These are phyloP conservation scores for Tricharina praecox DNA, from an alignment of 495 filamentous ascomycete genomes.

Conservation along the genomic window DNA sequence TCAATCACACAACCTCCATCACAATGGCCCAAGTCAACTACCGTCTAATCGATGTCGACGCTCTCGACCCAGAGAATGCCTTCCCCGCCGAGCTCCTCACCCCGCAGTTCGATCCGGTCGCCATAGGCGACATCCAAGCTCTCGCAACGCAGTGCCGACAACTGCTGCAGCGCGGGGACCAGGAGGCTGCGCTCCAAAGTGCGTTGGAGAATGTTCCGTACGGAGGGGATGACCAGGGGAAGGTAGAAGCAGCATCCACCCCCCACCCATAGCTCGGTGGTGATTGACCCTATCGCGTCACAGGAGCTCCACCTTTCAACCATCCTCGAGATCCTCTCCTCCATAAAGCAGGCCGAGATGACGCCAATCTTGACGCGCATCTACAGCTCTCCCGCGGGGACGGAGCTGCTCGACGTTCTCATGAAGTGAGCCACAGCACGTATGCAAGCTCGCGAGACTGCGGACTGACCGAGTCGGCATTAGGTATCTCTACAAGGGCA, in stretches of 20 bases:
- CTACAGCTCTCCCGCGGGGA: slow-evolving; percentile 40
- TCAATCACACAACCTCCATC: too few species aligned
- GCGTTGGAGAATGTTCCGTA: slow-evolving; percentile 55
- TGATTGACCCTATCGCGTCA: too few species aligned
- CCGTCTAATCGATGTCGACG: slow-evolving; percentile 62
- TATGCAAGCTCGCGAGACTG: neutral
- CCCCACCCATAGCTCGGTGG: too few species aligned
- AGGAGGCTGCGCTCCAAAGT: slow-evolving; percentile 45
- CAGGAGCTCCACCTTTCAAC: slow-evolving; percentile 51
- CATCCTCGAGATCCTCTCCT: slow-evolving; percentile 54
- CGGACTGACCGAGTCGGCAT: slow-evolving; percentile 13
- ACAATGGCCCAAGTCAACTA: slow-evolving; percentile 30
- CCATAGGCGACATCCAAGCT: slow-evolving; percentile 43
- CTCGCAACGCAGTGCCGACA: slow-evolving; percentile 49
- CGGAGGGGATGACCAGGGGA: slow-evolving; percentile 51
- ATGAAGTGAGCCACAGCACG: slow-evolving; percentile 47
- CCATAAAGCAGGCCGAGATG: slow-evolving; percentile 61
- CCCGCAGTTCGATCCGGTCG: slow-evolving; percentile 38
- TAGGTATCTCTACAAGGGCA: slow-evolving; percentile 43
- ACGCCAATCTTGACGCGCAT: slow-evolving; percentile 46
- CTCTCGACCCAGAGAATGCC: slow-evolving; percentile 54
- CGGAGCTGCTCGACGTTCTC: slow-evolving; percentile 41
- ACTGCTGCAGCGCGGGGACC: slow-evolving; percentile 49
- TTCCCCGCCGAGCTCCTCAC: slow-evolving; percentile 51
- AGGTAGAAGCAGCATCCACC: too few species aligned